phyloP scores from a whole-genome alignment of 2,329 filamentous ascomycete species.

The Phoma herbarum region DNA sequence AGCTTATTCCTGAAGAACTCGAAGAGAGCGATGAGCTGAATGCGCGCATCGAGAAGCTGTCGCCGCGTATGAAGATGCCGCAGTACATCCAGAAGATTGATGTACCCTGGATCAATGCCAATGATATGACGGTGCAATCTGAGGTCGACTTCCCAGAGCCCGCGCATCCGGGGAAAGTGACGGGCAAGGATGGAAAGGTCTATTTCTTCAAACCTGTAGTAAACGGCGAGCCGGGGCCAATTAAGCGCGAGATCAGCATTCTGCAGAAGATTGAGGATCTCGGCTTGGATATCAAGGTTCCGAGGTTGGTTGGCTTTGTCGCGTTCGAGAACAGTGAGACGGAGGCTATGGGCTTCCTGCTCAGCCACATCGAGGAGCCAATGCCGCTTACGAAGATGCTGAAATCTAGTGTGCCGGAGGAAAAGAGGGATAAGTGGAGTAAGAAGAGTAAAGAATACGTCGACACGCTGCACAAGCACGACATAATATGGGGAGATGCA shows the following conservation, averaged over 20 bases:
- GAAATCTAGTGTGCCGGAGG: slow-evolving; percentile 16
- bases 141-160: slow-evolving; percentile 30
- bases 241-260: slow-evolving; percentile 31
- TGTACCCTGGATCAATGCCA: slow-evolving; percentile 27
- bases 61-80: slow-evolving; percentile 26
- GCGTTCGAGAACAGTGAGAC: slow-evolving; percentile 21
- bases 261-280: slow-evolving; percentile 22
- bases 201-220: slow-evolving; percentile 34
- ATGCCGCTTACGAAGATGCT: slow-evolving; percentile 27
- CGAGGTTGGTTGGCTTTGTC: slow-evolving; percentile 22
- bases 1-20: slow-evolving; percentile 14
- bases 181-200: not conserved
- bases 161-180: slow-evolving; percentile 29
- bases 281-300: slow-evolving; percentile 26
- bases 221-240: slow-evolving; percentile 20
- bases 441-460: slow-evolving; percentile 24
- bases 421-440: slow-evolving; percentile 24
- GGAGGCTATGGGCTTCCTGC: slow-evolving; percentile 25
- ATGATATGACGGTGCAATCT: slow-evolving; percentile 27
- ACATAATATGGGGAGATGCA: slow-evolving; percentile 40
- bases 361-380: slow-evolving; percentile 23
- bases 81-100: slow-evolving; percentile 31
- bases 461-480: slow-evolving; percentile 21
- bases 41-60: slow-evolving; percentile 24
- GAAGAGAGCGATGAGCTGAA: slow-evolving; percentile 23